Percentiles rank a stretch among this genome's conserved stretches.
These are phyloP conservation scores for Carallia pectinifolia DNA, from an alignment of 345 rosid species.

Conservation along the genomic window DNA sequence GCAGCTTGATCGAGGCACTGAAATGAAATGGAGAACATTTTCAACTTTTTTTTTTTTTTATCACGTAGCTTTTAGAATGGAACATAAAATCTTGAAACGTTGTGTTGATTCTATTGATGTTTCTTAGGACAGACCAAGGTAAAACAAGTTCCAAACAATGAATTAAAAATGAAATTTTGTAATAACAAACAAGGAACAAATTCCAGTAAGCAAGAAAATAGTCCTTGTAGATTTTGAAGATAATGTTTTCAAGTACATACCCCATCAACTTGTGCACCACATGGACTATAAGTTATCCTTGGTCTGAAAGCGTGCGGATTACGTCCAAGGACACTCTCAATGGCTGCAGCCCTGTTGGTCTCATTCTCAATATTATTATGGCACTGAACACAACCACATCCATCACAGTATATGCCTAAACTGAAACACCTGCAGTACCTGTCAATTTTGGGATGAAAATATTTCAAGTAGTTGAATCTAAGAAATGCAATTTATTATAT, in stretches of 20 bases:
- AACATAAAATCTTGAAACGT: neutral
- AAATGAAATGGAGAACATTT: neutral
- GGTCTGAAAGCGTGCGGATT: slow-evolving; percentile 47
- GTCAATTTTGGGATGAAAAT: slow-evolving; percentile 6
- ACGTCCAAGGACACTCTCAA: slow-evolving; percentile 35
- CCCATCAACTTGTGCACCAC: slow-evolving; percentile 20
- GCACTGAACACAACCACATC: slow-evolving; percentile 48
- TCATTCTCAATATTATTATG: slow-evolving; percentile 40
- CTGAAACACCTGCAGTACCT: slow-evolving; percentile 64
- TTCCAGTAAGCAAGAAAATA: neutral
- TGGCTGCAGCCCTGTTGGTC: slow-evolving; percentile 31
- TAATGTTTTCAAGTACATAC: slow-evolving; percentile 24
- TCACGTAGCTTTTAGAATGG: neutral
- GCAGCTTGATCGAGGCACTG: neutral
- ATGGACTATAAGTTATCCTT: slow-evolving; percentile 21
- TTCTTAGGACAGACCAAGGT: neutral
- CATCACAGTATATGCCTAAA: slow-evolving; percentile 48
- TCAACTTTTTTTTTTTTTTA: neutral
- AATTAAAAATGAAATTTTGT: neutral
- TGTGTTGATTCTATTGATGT: neutral
- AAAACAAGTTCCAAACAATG: neutral
- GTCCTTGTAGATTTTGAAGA: neutral
- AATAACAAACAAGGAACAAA: neutral
- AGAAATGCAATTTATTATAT: neutral
- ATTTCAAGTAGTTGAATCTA: slow-evolving; percentile 6